Base-by-base conservation (phyloP, 306 rosid genomes). In the Leucaena leucocephala region DNA sequence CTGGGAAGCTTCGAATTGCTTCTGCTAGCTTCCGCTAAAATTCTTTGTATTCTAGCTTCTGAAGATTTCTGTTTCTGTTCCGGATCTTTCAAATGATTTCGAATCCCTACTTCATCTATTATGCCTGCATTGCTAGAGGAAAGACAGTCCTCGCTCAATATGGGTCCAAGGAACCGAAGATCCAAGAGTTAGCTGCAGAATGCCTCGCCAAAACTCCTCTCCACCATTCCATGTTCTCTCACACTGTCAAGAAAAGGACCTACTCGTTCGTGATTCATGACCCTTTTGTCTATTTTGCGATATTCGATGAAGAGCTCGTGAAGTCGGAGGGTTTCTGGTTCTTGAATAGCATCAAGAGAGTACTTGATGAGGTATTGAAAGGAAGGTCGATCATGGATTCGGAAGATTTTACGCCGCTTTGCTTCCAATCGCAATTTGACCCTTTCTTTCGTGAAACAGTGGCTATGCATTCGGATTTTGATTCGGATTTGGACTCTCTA, bases 71-170 rank as follows among this genome's bases (percentile, higher is more conserved):
- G 64, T 27, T 43, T 54, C 10, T 33, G 15, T 55, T 44, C 54
- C 5, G 6, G 43, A 49, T 58, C 40, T 66, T 45, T 69, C 84
- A 44, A 71, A 90, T 91, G 96, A 81, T 80, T 80, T 68, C 74
- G 19, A 90, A 90, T 80, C 98, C 97, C 19, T 83, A 85, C 55
- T 80, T 87, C 11, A 84, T 95, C 65, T 82, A 83, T 70, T 91
- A 95, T 46, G 82, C 85, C 22, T 93, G 98, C 96, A 90, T 93
- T 93, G 96, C 96, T 4, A 82, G 81, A 68, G 84, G 84, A n/a
- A 78, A 63, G 39, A 87, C 90, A 8, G 78, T 91, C 77, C 85
- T 95, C 9, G 97, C 88, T 68, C 90, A 90, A 55, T 83, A 89
- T 76, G 45, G 21, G 50, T 59, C 84, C 3, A 62, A 76, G 54